Conservation (phyloP, 2,329 filamentous ascomycete species). For the Botrytis tulipae region DNA sequence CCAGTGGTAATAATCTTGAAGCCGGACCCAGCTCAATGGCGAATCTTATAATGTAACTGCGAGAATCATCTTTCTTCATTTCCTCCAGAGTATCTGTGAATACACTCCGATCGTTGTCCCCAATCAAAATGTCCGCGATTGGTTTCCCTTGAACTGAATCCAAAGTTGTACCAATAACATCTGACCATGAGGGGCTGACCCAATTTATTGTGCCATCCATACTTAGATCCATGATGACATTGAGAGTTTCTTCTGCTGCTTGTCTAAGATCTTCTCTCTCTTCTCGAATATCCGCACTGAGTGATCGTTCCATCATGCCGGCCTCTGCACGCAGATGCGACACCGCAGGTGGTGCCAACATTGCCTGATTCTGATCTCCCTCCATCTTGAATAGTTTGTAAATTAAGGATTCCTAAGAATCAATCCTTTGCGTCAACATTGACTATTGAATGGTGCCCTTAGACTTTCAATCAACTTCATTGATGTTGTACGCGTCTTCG, state of each 20-base stretch:
- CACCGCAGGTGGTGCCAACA: constrained; percentile 38
- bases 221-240: constrained; percentile 92
- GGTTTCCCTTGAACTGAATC: constrained; percentile 71
- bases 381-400: constrained; percentile 24
- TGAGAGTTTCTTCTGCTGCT: constrained; percentile 93
- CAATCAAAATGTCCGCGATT: constrained; percentile 76
- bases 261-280: constrained; percentile 92
- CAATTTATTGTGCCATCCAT: constrained; percentile 88
- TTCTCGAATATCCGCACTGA: constrained; percentile 88
- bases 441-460: constrained; percentile 15
- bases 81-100: constrained; percentile 83
- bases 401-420: constrained; percentile 21
- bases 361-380: constrained; percentile 27
- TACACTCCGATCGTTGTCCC: constrained; percentile 67
- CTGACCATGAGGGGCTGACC: constrained; percentile 94
- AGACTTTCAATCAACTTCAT: background rate
- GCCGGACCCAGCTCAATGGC: constrained; percentile 66
- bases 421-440: constrained; percentile 17
- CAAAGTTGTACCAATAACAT: constrained; percentile 79
- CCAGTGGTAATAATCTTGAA: constrained; percentile 58
- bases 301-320: constrained; percentile 57
- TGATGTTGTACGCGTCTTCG: constrained; percentile 11
- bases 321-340: constrained; percentile 35
- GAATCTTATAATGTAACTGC: constrained; percentile 87
- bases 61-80: constrained; percentile 89